Conservation (phyloP, 768 basidiomycete genomes). For the Tulasnella sp. region DNA sequence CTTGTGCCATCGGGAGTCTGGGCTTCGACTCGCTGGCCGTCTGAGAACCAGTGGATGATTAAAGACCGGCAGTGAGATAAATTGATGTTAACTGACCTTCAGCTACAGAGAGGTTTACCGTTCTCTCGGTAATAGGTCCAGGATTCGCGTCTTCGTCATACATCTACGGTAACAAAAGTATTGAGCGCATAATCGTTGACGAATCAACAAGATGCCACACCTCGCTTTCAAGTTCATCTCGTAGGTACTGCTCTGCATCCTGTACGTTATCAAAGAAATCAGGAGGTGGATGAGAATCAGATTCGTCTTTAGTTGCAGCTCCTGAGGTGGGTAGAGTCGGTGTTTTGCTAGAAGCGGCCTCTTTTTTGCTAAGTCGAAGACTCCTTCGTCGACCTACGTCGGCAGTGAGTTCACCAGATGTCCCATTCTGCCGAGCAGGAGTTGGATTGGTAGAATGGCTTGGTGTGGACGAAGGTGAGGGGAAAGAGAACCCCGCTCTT, state of each 20-base stretch:
- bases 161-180: constrained; percentile 47
- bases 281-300: background rate
- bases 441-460: too few species aligned
- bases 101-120: background rate
- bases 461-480: constrained; percentile 27
- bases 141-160: constrained; percentile 79
- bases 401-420: too few species aligned
- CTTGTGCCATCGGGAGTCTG: constrained; percentile 95
- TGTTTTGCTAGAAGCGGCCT: constrained; percentile 26
- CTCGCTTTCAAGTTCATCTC: too few species aligned
- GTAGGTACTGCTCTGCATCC: too few species aligned
- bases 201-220: too few species aligned
- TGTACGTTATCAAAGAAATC: too few species aligned
- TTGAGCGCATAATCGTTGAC: too few species aligned
- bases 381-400: constrained; percentile 56
- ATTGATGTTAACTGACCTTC: background rate
- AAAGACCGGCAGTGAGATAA: background rate
- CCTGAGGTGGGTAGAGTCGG: constrained; percentile 12
- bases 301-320: too few species aligned
- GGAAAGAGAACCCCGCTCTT: constrained; percentile 19
- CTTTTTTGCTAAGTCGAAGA: constrained; percentile 64
- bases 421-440: too few species aligned
- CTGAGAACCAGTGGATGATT: constrained; percentile 29
- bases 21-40: constrained; percentile 88
- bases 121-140: constrained; percentile 43